Conservation (phyloP, 2,329 filamentous ascomycete species). For the Ophiostoma tasmaniense region DNA sequence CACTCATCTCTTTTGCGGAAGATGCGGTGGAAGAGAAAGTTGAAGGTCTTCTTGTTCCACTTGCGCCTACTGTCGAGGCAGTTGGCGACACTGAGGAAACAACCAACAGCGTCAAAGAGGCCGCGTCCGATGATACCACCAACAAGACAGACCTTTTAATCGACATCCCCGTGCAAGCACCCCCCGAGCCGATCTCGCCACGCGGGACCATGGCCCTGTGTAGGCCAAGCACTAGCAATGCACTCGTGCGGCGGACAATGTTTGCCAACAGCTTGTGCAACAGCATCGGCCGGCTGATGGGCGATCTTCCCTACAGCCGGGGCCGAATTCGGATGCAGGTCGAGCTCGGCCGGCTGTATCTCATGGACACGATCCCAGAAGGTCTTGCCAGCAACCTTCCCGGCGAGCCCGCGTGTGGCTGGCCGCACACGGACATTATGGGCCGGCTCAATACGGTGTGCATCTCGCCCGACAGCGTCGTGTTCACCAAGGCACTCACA, state of each 20-base stretch:
- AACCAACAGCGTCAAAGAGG: not conserved
- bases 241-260: conserved; percentile 8
- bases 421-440: conserved; percentile 20
- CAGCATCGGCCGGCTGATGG: conserved; percentile 18
- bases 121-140: not conserved
- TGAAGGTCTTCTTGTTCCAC: not conserved
- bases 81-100: not conserved
- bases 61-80: not conserved
- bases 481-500: conserved; percentile 27
- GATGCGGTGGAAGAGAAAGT: not conserved
- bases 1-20: not conserved
- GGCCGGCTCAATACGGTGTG: conserved; percentile 18
- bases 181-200: not conserved
- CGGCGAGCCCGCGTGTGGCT: conserved; percentile 21
- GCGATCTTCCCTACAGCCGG: conserved; percentile 19
- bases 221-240: conserved; percentile 4
- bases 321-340: conserved; percentile 24
- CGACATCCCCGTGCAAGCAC: not conserved
- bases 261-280: conserved; percentile 13
- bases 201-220: not conserved
- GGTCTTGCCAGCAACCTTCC: conserved; percentile 24
- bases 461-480: conserved; percentile 16
- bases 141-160: not conserved
- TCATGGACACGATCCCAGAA: conserved; percentile 19
- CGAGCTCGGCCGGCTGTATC: conserved; percentile 26